A percentile compares a stretch with the other conserved stretches of the same genome.
Conservation (phyloP, 2,329 filamentous ascomycete species). For the Nemania sp. region DNA sequence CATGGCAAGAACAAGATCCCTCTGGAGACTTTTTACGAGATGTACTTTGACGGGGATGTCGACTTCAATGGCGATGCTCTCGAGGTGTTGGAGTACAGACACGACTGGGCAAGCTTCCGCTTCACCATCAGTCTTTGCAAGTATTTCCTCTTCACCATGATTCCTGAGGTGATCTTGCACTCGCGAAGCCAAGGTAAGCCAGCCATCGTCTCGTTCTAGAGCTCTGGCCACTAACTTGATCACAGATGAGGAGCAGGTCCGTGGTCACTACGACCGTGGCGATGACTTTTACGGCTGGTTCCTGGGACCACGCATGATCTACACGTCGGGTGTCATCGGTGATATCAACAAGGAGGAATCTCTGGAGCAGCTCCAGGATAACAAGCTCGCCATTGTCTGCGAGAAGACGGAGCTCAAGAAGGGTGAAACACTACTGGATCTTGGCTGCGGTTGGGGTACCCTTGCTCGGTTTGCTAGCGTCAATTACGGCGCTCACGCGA, state of each 20-base stretch:
- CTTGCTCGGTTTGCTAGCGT: constrained; percentile 89
- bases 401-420: constrained; percentile 88
- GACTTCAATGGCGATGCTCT: constrained; percentile 94
- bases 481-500: constrained; percentile 84
- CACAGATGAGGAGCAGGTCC: constrained; percentile 92
- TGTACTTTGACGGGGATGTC: constrained; percentile 94
- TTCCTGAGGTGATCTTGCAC: constrained; percentile 91
- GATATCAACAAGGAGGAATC: constrained; percentile 86
- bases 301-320: constrained; percentile 97
- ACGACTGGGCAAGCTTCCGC: constrained; percentile 95
- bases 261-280: constrained; percentile 95
- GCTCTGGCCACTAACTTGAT: constrained; percentile 16
- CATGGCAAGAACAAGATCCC: constrained; percentile 79
- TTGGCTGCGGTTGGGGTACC: constrained; percentile 98
- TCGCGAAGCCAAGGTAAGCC: constrained; percentile 77
- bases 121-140: constrained; percentile 86
- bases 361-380: constrained; percentile 94
- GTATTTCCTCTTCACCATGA: constrained; percentile 84
- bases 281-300: constrained; percentile 99
- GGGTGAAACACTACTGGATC: constrained; percentile 85
- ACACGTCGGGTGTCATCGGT: constrained; percentile 92
- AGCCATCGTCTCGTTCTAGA: not conserved
- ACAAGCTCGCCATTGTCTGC: constrained; percentile 93
- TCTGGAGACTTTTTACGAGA: constrained; percentile 94
- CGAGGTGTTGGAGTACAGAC: constrained; percentile 88